Evolutionary conservation across 1,139 yeast species (phyloP), one percentile per base, ranked within the genome.

Genomic region (Keqinozyma sinolaborantium): DNA sequence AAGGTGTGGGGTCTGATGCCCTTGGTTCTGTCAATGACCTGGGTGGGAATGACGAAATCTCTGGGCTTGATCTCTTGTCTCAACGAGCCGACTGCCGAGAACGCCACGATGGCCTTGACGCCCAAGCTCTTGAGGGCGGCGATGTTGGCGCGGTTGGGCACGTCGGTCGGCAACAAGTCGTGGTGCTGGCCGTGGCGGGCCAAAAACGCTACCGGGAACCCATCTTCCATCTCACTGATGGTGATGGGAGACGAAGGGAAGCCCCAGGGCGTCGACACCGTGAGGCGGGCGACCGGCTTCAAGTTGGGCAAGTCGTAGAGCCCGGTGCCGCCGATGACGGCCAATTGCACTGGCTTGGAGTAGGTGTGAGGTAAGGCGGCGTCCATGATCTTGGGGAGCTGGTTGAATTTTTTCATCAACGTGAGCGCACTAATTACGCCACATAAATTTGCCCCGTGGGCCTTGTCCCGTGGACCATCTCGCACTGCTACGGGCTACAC

Each of bases 261-360:
- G 5, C 98, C 99, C 97, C 98, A 92, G 15, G 99, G 99, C 7
- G 98, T 92, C 13, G 82, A 73, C 33, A 87, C 60, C 5, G 85
- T 77, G 31, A 88, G 64, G 45, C 83, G 70, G 16, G 97, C 97
- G 32, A 88, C 94, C 3, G 96, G 95, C 29, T 81, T 74, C 41
- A 90, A 69, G 35, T 86, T 79, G 27, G 84, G 87, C 39, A 92
- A 71, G 36, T 86, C 84, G 67, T 92, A 92, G 28, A 92, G 73
- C n/a, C 99, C 99, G 3, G 98, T 92, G 27, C 98, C 98, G 24
- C 98, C 98, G 55, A 92, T 92, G 43, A 92, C 78, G 28, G 95
- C 97, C 30, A 92, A 70, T 26, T 77, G 72, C 16, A 92, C 86
- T 24, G 57, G 56, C 29, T 58, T 60, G 30, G 57, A 58, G 51